Evolutionary conservation across 768 basidiomycete species (phyloP), one percentile per base, ranked within the genome.

Genomic region (Pisolithus orientalis): DNA sequence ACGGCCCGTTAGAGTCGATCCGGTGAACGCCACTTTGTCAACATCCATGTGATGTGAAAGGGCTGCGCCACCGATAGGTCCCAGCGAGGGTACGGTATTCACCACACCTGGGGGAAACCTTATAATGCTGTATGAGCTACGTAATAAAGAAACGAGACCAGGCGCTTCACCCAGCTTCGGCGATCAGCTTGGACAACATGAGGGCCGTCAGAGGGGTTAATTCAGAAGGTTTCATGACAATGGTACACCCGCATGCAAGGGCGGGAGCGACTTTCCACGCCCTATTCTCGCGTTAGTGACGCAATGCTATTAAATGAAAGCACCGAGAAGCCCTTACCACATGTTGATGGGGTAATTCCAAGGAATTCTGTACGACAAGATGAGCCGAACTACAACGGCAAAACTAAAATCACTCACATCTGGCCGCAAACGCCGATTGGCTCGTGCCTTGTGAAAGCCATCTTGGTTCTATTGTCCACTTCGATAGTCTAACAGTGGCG

Each of bases 1-100:
- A 24, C 93, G 80, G 24, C 95, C 95, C 5, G 92, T 94, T 51
- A 80, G 63, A 13, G 93, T 94, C 34, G 89, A 92, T 44, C 95
- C 95, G 8, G 95, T 97, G 69, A 97, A 96, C 2, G 94, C 94
- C 55, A 97, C 79, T 70, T 96, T 95, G 73, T 96, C 91, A 44
- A 98, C 86, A 58, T 87, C 89, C 51, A 67, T 77, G 69, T 98
- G 95, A 10, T 80, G 68, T 5, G 94, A 73, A 53, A 98, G 77
- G 3, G 92, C 90, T 7, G 88, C 87, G 28, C 94, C 94, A 49
- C 91, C 92, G 38, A 90, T 78, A 45, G 77, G 57, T 28, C 94
- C 94, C 39, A 86, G 72, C 24, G 93, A 94, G 4, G 90, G 86
- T 4, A 96, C 76, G 25, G 87, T 89, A 69, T 96, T 95, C 55